A percentile compares a stretch with the other conserved stretches of the same genome.
phyloP scores from a whole-genome alignment of 352 stramenopile species.

The Phytophthora hibernalis region DNA sequence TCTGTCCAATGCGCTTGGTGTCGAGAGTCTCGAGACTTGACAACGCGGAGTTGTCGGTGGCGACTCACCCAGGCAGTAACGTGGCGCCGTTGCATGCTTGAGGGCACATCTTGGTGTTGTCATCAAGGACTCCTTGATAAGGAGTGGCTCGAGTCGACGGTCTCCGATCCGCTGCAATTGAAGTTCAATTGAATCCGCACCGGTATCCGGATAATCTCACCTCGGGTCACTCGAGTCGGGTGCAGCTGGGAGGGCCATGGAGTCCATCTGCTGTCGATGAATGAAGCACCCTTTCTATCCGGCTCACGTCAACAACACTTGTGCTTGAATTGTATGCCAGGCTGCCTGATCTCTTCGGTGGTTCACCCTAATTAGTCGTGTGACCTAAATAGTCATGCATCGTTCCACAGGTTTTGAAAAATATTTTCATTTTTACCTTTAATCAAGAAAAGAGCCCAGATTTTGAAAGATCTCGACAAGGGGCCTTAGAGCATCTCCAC shows the following conservation, averaged over 20 bases:
- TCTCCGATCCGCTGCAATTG: conserved; percentile 18
- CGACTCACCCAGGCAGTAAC: conserved; percentile 31
- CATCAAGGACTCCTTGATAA: no score
- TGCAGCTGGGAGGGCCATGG: conserved; percentile 18
- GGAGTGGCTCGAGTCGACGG: conserved; percentile 16
- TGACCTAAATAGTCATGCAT: no score
- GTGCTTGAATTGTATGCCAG: neutral
- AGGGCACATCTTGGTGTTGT: conserved; percentile 24
- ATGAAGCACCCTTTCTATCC: conserved; percentile 17
- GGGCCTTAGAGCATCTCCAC: no score
- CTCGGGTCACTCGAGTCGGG: no score
- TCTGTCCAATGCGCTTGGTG: conserved; percentile 3
- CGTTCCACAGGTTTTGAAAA: no score
- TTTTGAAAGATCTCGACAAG: no score
- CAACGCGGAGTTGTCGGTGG: conserved; percentile 8
- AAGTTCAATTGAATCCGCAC: no score
- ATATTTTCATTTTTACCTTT: no score
- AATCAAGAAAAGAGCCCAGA: no score
- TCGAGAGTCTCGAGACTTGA: no score
- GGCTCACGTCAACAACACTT: conserved; percentile 17
- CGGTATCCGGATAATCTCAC: no score
- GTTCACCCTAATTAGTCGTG: no score
- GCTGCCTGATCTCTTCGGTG: neutral
- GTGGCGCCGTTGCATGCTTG: conserved; percentile 19
- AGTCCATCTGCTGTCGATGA: conserved; percentile 8